Conservation (phyloP, 2,329 filamentous ascomycete genomes). For the Cordyceps tenuipes region DNA sequence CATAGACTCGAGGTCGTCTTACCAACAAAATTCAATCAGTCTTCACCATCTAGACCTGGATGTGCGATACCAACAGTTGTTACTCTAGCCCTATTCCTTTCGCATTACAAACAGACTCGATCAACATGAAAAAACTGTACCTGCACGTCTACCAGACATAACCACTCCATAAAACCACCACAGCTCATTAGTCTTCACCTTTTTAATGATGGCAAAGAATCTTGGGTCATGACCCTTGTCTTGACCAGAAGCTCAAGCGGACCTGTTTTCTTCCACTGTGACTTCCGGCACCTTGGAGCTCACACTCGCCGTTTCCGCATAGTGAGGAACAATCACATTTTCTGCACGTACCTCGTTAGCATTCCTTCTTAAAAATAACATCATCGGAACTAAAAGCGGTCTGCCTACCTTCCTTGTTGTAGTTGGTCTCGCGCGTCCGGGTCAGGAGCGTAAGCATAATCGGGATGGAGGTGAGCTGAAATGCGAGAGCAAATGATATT, state of each 20-base stretch:
- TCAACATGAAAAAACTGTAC: background rate
- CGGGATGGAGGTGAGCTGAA: background rate
- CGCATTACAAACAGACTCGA: background rate
- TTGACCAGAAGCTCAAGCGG: background rate
- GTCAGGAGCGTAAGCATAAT: background rate
- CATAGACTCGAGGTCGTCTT: no score
- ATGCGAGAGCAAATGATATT: background rate
- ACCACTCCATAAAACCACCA: background rate
- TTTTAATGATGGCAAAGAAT: background rate
- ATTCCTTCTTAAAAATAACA: background rate
- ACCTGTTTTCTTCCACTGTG: background rate
- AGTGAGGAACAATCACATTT: background rate
- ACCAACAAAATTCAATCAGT: background rate
- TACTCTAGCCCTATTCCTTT: background rate
- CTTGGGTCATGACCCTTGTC: background rate
- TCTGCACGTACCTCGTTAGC: background rate
- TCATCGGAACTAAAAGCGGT: background rate
- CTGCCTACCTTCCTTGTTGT: constrained; percentile 2
- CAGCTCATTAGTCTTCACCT: background rate
- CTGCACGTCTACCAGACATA: background rate
- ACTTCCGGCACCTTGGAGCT: background rate
- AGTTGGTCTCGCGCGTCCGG: background rate
- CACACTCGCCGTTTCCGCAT: background rate
- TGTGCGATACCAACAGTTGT: background rate
- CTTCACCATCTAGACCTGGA: background rate